These are phyloP conservation scores for Penicillium aurantiogriseum DNA, from an alignment of 2,329 filamentous ascomycete genomes.

Conservation along the genomic window DNA sequence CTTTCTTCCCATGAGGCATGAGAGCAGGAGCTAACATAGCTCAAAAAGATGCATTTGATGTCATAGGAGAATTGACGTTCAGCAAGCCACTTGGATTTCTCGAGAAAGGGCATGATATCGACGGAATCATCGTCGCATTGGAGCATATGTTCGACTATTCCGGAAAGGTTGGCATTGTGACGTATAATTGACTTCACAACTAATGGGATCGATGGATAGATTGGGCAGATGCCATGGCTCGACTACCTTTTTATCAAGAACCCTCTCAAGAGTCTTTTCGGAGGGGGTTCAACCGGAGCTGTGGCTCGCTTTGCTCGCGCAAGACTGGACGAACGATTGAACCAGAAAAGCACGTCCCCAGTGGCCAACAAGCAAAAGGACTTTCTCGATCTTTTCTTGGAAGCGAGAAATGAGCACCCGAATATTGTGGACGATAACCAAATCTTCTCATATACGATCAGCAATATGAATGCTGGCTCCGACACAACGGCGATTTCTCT, in stretches of 20 bases:
- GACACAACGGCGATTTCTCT: constrained; percentile 38
- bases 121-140: constrained; percentile 32
- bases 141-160: constrained; percentile 30
- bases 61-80: constrained; percentile 39
- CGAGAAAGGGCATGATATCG: constrained; percentile 33
- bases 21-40: background rate
- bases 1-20: too few relatives aligned
- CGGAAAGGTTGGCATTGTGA: constrained; percentile 14
- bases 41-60: constrained; percentile 33
- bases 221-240: constrained; percentile 39
- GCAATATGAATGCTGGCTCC: constrained; percentile 35
- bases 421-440: constrained; percentile 27
- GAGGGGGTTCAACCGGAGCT: constrained; percentile 20
- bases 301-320: constrained; percentile 25
- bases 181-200: background rate
- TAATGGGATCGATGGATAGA: constrained; percentile 1
- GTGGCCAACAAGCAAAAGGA: constrained; percentile 14
- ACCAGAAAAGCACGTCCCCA: background rate
- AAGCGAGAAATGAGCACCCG: constrained; percentile 26
- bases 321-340: constrained; percentile 23
- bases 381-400: constrained; percentile 33
- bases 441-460: constrained; percentile 29
- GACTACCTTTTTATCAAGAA: constrained; percentile 39
- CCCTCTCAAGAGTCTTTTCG: constrained; percentile 22
- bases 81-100: constrained; percentile 36